Percentiles rank a stretch among this genome's conserved stretches.
These are phyloP conservation scores for Colletotrichum musicola DNA, from an alignment of 2,329 filamentous ascomycete species.

Conservation along the genomic window DNA sequence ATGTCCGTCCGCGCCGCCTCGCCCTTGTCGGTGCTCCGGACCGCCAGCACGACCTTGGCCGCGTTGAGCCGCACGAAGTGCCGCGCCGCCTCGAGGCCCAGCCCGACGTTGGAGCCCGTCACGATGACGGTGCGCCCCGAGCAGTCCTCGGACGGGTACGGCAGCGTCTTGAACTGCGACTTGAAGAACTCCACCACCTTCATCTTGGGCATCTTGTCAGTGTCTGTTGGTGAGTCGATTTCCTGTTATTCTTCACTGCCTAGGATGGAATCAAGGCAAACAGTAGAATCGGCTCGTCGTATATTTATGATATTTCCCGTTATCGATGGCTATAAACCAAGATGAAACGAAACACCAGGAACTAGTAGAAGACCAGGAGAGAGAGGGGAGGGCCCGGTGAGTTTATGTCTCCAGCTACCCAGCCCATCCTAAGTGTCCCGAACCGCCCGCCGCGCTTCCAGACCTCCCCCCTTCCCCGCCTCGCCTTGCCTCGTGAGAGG, in stretches of 20 bases:
- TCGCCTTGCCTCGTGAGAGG: not conserved
- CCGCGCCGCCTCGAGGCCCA: slow-evolving; percentile 57
- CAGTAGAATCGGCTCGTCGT: not conserved
- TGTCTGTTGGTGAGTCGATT: too few relatives aligned
- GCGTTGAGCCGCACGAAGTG: slow-evolving; percentile 56
- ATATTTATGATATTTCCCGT: not conserved
- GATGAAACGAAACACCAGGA: slow-evolving; percentile 2
- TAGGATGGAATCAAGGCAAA: not conserved
- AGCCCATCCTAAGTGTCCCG: not conserved
- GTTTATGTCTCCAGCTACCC: slow-evolving; percentile 21
- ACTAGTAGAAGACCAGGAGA: not conserved
- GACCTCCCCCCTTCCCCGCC: too few relatives aligned
- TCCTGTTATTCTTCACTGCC: not conserved
- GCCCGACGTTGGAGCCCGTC: slow-evolving; percentile 58
- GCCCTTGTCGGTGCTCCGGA: slow-evolving; percentile 55
- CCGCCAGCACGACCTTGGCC: slow-evolving; percentile 56
- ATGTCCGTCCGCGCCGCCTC: slow-evolving; percentile 54
- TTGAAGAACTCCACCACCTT: slow-evolving; percentile 29
- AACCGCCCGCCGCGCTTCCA: too few relatives aligned
- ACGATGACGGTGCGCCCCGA: slow-evolving; percentile 54
- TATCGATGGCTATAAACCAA: not conserved
- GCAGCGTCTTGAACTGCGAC: slow-evolving; percentile 45
- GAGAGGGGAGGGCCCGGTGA: not conserved
- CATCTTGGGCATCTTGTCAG: slow-evolving; percentile 9
- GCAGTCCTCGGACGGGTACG: slow-evolving; percentile 49